Percentiles rank a stretch among this genome's conserved stretches.
Evolutionary conservation across 176 grass and related monocot genomes (phyloP).

Genomic region (Lolium rigidum): DNA sequence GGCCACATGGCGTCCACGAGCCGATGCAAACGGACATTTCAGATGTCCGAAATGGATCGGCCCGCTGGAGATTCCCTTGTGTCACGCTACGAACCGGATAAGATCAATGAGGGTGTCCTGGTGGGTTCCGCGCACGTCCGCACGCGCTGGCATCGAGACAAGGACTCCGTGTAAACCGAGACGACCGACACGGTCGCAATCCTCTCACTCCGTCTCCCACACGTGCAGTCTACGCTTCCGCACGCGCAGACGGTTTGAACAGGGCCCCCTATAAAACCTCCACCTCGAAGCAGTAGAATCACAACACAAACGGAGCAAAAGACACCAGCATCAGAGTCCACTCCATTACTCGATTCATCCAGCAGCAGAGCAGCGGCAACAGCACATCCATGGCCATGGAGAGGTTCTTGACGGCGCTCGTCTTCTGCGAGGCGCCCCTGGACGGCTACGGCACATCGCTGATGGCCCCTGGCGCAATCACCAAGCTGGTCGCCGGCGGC

Average conservation of each 20-base stretch:
- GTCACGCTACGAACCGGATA: no score
- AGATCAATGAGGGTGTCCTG: no score
- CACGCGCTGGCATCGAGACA: not conserved
- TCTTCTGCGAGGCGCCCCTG: conserved; percentile 39
- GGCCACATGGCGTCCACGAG: no score
- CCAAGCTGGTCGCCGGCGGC: not conserved
- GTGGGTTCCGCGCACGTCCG: not conserved
- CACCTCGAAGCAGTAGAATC: not conserved
- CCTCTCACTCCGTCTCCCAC: not conserved
- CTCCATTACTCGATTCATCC: not conserved
- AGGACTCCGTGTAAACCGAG: not conserved
- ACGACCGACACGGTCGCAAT: not conserved
- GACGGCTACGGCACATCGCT: conserved; percentile 20
- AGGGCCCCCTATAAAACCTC: not conserved
- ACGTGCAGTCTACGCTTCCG: not conserved
- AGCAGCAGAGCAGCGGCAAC: not conserved
- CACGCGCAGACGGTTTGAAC: not conserved
- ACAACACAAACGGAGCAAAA: not conserved
- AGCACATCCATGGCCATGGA: conserved; percentile 8
- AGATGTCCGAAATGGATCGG: no score
- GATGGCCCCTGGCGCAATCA: not conserved
- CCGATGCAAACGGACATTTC: no score
- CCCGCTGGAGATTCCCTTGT: no score
- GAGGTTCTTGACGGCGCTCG: conserved; percentile 26
- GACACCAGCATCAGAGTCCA: no score